Base-by-base conservation (phyloP, 1,284 basidiomycete genomes). In the Leccinum subspadiceum region DNA sequence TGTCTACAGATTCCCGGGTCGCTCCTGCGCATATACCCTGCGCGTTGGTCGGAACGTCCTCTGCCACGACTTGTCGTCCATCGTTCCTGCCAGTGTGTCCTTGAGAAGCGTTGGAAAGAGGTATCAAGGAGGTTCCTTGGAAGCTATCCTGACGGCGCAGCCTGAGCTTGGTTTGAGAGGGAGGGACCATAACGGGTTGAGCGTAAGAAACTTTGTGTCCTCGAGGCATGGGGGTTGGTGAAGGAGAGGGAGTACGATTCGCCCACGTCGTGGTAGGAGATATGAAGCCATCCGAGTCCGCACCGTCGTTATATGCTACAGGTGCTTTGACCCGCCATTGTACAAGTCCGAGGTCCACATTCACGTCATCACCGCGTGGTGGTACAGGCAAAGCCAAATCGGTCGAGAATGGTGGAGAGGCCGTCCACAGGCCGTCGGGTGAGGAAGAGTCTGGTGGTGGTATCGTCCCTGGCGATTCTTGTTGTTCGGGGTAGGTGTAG, bases 361-460 rank as follows among this genome's bases (percentile, higher is more conserved):
- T 52, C 52, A 13, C 31, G 49, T 49, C 59, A 33, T 51, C 49
- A 22, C 49, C 46, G n/a, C 3, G 44, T 24, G 10, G 35, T 48
- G 52, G 24, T 48, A 17, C 35, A n/a, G 50, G 26, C 44, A 37
- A 3, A 12, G 7, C 53, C 10, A 5, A 12, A 24, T 49, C 44
- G 26, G 52, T 50, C 46, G 35, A 46, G 15, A 56, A 46, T 15
- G 53, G 50, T 1, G 55, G 60, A 1, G 46, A 57, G 33, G 57
- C 53, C 1, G 17, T 5, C 12, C 31, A 54, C 15, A 61, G 24
- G 2, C 51, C 15, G 8, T 54, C 13, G 44, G 69, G 67, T 2
- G 69, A 72, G 10, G 70, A 70, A 5, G 68, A 72, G 7, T 62
- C 60, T 10, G 66, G 70, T 57, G 69, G 68, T n/a, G 46, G 60